phyloP scores from a whole-genome alignment of 2,329 filamentous ascomycete species.

The Aureobasidium sp. region DNA sequence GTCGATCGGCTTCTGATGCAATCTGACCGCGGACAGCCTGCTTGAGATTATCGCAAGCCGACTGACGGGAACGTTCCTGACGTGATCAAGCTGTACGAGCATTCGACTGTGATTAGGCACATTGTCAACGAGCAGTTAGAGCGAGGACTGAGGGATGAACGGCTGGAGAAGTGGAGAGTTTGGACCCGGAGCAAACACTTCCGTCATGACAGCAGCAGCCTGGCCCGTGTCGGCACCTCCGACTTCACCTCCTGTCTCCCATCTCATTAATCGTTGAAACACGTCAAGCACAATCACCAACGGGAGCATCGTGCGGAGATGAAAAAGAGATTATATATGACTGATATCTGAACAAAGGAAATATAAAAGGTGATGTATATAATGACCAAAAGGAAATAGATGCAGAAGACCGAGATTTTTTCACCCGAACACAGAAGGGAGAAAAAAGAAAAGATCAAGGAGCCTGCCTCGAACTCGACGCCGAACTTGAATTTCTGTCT shows the following conservation, averaged over 20 bases:
- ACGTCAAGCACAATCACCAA: background rate
- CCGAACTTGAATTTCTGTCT: background rate
- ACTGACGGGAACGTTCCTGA: too few relatives aligned
- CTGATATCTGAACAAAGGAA: background rate
- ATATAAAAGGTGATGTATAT: background rate
- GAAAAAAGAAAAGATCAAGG: background rate
- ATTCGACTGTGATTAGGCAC: background rate
- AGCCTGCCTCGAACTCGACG: constrained; percentile 4
- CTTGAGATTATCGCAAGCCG: too few relatives aligned
- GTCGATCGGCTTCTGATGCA: background rate
- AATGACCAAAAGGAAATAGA: background rate
- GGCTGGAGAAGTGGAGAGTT: background rate
- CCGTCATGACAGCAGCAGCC: background rate
- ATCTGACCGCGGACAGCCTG: background rate
- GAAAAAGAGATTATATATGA: background rate
- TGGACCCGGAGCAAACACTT: background rate
- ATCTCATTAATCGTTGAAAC: background rate
- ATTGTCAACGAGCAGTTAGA: background rate
- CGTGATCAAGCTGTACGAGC: background rate
- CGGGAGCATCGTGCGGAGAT: too few relatives aligned
- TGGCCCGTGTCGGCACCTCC: background rate
- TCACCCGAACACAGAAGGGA: background rate
- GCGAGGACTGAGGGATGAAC: background rate
- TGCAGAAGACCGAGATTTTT: background rate
- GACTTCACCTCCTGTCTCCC: background rate